phyloP scores from a whole-genome alignment of 2,329 filamentous ascomycete genomes.

The Aureobasidium sp. region DNA sequence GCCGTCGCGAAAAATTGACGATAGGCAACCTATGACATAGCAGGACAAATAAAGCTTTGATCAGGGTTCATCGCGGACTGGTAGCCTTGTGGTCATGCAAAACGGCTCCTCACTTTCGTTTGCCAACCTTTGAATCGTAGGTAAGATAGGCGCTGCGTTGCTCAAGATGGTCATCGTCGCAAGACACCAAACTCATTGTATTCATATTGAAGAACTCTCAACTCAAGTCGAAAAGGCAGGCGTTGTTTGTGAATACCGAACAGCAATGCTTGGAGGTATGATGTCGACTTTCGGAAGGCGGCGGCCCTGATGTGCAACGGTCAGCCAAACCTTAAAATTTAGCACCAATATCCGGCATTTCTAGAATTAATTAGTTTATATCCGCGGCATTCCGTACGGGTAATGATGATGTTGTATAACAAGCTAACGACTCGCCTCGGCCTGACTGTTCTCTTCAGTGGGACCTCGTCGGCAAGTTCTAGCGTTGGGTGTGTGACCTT shows the following conservation, averaged over 20 bases:
- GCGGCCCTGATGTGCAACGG: conserved; percentile 3
- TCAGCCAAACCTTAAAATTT: neutral
- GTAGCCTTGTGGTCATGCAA: neutral
- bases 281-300: conserved; percentile 5
- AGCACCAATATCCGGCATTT: neutral
- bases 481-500: neutral
- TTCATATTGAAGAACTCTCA: neutral
- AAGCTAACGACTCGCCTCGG: neutral
- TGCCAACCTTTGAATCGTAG: neutral
- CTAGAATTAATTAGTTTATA: neutral
- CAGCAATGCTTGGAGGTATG: neutral
- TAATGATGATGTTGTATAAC: neutral
- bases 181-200: too few relatives aligned
- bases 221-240: neutral
- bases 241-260: too few relatives aligned
- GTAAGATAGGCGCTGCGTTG: too few relatives aligned
- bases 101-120: neutral
- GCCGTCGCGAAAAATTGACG: conserved; percentile 7
- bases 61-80: neutral
- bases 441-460: neutral
- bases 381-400: neutral
- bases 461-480: neutral
- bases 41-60: neutral
- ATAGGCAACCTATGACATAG: conserved; percentile 8
- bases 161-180: neutral